Evolutionary conservation across 345 rosid species (phyloP).

Genomic region (Brassica cretica): DNA sequence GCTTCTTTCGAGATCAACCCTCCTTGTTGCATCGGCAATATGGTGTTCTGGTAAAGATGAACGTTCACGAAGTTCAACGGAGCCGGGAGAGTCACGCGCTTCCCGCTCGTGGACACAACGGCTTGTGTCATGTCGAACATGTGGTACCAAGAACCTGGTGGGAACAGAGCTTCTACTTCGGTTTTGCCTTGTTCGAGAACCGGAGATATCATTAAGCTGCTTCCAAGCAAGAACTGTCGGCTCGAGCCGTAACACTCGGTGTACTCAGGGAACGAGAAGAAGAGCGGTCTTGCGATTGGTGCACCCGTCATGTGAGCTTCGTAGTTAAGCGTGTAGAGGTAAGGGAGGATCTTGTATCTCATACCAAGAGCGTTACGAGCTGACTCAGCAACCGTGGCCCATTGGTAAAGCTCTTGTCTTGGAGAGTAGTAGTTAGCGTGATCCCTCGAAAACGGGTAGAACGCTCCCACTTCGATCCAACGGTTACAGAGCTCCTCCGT

Average conservation of each 20-base stretch:
- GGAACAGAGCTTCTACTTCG: conserved; percentile 72
- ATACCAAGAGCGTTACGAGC: conserved; percentile 91
- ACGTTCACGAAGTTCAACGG: conserved; percentile 84
- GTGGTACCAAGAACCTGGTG: conserved; percentile 92
- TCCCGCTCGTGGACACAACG: conserved; percentile 53
- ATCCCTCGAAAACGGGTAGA: conserved; percentile 94
- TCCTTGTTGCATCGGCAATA: conserved; percentile 90
- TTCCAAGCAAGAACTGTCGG: conserved; percentile 89
- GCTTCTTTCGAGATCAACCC: conserved; percentile 81
- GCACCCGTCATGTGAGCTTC: conserved; percentile 79
- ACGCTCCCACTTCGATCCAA: conserved; percentile 94
- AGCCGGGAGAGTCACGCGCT: conserved; percentile 63
- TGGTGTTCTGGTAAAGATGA: conserved; percentile 76
- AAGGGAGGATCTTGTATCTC: conserved; percentile 86
- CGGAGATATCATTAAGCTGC: conserved; percentile 85
- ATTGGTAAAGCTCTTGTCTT: conserved; percentile 92
- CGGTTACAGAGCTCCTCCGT: conserved; percentile 95
- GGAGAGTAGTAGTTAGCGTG: conserved; percentile 92
- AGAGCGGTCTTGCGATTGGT: conserved; percentile 87
- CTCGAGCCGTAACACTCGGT: conserved; percentile 65
- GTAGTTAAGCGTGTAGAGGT: conserved; percentile 77
- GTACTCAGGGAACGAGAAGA: conserved; percentile 83
- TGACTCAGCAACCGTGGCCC: conserved; percentile 75
- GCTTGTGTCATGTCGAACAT: conserved; percentile 66
- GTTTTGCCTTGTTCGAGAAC: conserved; percentile 81